These are phyloP conservation scores for Fusarium sp. DNA, from an alignment of 2,329 filamentous ascomycete species.

Conservation along the genomic window DNA sequence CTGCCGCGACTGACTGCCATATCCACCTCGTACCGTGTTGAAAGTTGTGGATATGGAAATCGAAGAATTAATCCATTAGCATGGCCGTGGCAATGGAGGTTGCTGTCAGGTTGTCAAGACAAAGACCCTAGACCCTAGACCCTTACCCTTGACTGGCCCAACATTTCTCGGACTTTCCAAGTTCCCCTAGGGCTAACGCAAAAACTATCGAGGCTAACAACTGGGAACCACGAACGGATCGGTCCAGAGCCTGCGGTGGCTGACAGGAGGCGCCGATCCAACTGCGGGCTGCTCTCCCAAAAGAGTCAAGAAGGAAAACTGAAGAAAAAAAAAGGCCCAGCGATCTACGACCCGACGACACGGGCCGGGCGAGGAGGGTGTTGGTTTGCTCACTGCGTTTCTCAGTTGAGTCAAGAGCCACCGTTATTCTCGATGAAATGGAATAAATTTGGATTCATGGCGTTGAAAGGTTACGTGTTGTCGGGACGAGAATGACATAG, in stretches of 20 bases:
- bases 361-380: constrained; percentile 1
- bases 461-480: constrained; percentile 3
- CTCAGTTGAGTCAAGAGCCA: constrained; percentile 1
- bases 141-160: not conserved
- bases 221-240: constrained; percentile 21
- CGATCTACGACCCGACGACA: constrained; percentile 28
- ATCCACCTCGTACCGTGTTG: not conserved
- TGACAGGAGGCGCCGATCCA: constrained; percentile 30
- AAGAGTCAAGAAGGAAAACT: constrained; percentile 10
- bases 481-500: not conserved
- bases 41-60: not conserved
- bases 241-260: constrained; percentile 41
- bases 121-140: not conserved
- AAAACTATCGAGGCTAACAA: constrained; percentile 46
- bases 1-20: not conserved
- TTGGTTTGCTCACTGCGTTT: not conserved
- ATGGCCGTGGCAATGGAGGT: not conserved
- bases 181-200: constrained; percentile 23
- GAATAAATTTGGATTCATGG: not conserved
- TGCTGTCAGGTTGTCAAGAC: not conserved
- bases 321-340: not conserved
- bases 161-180: constrained; percentile 28
- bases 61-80: not conserved
- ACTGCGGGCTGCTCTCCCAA: constrained; percentile 18
- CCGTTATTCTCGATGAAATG: not conserved